phyloP scores from a whole-genome alignment of 768 basidiomycete species.

The Rhodocollybia butyracea region DNA sequence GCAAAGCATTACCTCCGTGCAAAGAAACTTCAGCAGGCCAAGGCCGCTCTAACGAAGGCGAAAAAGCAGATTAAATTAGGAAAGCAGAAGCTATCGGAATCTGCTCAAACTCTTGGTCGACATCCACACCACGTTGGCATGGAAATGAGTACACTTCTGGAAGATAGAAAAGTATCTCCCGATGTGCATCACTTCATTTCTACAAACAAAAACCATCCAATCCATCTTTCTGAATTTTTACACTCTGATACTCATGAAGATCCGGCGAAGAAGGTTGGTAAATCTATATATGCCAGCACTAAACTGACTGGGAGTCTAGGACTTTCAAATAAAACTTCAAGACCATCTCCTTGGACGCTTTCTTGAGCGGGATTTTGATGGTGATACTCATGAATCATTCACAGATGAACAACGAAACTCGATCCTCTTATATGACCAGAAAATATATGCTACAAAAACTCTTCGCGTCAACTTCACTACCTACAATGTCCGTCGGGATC shows the following conservation, averaged over 20 bases:
- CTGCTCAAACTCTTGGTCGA: not conserved
- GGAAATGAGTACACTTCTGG: not conserved
- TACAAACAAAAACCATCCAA: not conserved
- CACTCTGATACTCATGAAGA: not conserved
- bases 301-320: slow-evolving; percentile 10
- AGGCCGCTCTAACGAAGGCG: not conserved
- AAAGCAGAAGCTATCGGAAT: not conserved
- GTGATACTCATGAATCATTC: slow-evolving; percentile 14
- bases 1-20: slow-evolving; percentile 12
- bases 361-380: slow-evolving; percentile 9
- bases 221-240: not conserved
- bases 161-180: not conserved
- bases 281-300: not conserved
- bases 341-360: slow-evolving; percentile 26
- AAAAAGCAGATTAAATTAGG: not conserved
- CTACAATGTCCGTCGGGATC: slow-evolving; percentile 29
- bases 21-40: slow-evolving; percentile 4
- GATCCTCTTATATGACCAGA: slow-evolving; percentile 17
- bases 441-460: slow-evolving; percentile 5
- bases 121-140: not conserved
- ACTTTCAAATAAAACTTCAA: slow-evolving; percentile 23
- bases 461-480: slow-evolving; percentile 29
- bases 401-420: slow-evolving; percentile 11
- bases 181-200: slow-evolving; percentile 3
- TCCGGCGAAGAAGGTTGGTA: not conserved